Conservation (phyloP, 805 yeast species). For the Saturnispora bothae region DNA sequence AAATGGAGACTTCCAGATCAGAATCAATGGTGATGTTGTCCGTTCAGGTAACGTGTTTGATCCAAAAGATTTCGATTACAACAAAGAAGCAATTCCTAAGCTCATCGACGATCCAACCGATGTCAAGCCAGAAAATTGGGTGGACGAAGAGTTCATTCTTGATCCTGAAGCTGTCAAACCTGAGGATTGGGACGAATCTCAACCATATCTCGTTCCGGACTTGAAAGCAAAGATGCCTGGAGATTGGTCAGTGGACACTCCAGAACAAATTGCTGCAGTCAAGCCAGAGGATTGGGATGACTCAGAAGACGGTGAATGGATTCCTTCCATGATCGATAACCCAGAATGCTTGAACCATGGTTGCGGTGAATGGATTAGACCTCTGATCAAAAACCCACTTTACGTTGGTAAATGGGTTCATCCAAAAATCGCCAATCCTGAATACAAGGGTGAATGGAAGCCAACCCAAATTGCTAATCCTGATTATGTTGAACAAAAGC, state of each 20-base stretch:
- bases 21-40: constrained; percentile 69
- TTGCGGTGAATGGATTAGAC: constrained; percentile 77
- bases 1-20: constrained; percentile 61
- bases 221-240: constrained; percentile 59
- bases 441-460: constrained; percentile 68
- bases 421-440: constrained; percentile 62
- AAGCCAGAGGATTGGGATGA: constrained; percentile 83
- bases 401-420: constrained; percentile 74
- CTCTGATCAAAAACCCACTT: constrained; percentile 53
- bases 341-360: constrained; percentile 65
- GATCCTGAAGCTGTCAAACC: constrained; percentile 69
- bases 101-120: constrained; percentile 49
- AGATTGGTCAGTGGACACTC: constrained; percentile 66
- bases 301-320: constrained; percentile 82
- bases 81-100: constrained; percentile 30
- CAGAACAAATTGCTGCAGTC: constrained; percentile 40
- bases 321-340: constrained; percentile 57
- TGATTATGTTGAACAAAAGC: constrained; percentile 30
- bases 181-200: constrained; percentile 72
- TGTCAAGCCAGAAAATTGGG: constrained; percentile 74
- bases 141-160: constrained; percentile 50
- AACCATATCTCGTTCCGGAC: constrained; percentile 55
- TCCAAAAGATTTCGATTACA: constrained; percentile 42
- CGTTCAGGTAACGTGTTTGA: constrained; percentile 59
- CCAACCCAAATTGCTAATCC: constrained; percentile 65